These are phyloP conservation scores for Candida sanyaensis DNA, from an alignment of 1,139 yeast genomes.

Conservation along the genomic window DNA sequence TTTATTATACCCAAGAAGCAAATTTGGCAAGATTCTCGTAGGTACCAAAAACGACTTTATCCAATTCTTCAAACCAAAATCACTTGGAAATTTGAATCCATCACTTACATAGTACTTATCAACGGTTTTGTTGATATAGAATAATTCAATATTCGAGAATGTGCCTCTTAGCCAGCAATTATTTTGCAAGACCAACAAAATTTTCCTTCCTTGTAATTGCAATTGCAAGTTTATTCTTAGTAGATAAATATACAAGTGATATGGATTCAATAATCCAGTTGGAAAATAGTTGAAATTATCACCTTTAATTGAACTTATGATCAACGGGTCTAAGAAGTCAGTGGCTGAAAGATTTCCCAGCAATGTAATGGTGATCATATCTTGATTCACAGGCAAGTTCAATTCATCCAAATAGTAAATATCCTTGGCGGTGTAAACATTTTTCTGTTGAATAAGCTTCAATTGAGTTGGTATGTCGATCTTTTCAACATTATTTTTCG, in stretches of 20 bases:
- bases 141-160: constrained; percentile 21
- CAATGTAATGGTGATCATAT: constrained; percentile 10
- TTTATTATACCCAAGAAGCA: constrained; percentile 6
- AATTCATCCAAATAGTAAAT: constrained; percentile 13
- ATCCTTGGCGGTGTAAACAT: constrained; percentile 9
- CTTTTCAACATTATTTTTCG: not conserved
- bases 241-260: constrained; percentile 13
- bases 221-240: constrained; percentile 13
- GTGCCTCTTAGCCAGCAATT: constrained; percentile 8
- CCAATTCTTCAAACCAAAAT: constrained; percentile 23
- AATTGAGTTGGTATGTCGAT: constrained; percentile 3
- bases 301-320: constrained; percentile 11
- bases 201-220: constrained; percentile 10
- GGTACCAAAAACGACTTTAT: constrained; percentile 9
- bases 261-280: constrained; percentile 13
- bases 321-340: constrained; percentile 20
- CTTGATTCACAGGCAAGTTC: constrained; percentile 5
- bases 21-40: constrained; percentile 4
- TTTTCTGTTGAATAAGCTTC: constrained; percentile 4
- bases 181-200: constrained; percentile 11
- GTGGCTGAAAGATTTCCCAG: constrained; percentile 18
- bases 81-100: constrained; percentile 20
- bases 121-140: constrained; percentile 17
- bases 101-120: constrained; percentile 16
- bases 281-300: constrained; percentile 13